Evolutionary conservation across 2,329 filamentous ascomycete genomes (phyloP).

Genomic region (Exophiala viscosa): DNA sequence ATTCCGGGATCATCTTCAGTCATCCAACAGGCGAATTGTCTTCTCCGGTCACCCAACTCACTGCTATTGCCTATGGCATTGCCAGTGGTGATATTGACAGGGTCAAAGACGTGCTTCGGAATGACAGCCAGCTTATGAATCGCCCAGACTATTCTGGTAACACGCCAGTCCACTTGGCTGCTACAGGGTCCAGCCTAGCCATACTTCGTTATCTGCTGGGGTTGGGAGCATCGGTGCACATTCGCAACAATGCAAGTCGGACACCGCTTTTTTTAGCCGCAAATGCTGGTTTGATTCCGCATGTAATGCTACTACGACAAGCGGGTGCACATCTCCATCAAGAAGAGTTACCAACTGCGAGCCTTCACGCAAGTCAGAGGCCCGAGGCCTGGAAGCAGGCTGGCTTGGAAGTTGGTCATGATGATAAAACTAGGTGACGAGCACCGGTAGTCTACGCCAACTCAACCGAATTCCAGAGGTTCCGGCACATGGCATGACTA

Average conservation of each 20-base stretch:
- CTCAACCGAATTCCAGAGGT: conserved; percentile 1
- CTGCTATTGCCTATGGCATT: conserved; percentile 76
- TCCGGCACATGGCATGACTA: conserved; percentile 8
- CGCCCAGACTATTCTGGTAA: conserved; percentile 78
- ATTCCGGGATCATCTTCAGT: conserved; percentile 67
- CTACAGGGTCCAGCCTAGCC: conserved; percentile 52
- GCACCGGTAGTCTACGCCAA: neutral
- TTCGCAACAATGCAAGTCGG: conserved; percentile 53
- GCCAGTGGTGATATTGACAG: conserved; percentile 64
- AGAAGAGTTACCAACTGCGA: conserved; percentile 53
- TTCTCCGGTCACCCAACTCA: conserved; percentile 62
- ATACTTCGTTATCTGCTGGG: conserved; percentile 55
- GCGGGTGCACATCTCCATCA: conserved; percentile 59
- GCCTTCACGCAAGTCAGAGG: conserved; percentile 44
- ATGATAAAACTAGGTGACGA: neutral
- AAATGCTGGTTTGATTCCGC: conserved; percentile 52
- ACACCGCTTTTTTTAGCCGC: conserved; percentile 60
- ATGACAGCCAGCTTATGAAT: conserved; percentile 66
- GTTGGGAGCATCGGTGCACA: conserved; percentile 48
- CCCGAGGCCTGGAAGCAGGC: conserved; percentile 43
- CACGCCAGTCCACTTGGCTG: conserved; percentile 60
- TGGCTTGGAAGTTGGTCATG: conserved; percentile 34
- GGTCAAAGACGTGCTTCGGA: conserved; percentile 65
- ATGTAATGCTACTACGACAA: conserved; percentile 52
- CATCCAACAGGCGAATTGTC: conserved; percentile 59